These are phyloP conservation scores for Saururus chinensis DNA, from an alignment of 164 flowering plant species.

Conservation along the genomic window DNA sequence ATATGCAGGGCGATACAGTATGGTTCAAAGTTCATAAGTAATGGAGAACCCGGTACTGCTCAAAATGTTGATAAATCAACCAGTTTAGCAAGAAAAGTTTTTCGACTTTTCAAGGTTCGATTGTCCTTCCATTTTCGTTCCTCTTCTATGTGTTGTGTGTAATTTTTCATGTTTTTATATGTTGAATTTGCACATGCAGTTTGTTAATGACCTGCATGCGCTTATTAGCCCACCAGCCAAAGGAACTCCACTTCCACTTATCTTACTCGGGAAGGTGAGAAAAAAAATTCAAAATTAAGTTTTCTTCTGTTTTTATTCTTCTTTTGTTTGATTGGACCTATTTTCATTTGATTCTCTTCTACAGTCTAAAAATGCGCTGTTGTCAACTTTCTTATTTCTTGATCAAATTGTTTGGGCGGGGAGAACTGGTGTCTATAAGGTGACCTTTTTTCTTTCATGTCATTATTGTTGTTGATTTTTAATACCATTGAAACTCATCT, in stretches of 20 bases:
- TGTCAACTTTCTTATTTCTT: conserved; percentile 90
- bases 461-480: no score
- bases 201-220: conserved; percentile 88
- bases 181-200: conserved; percentile 36
- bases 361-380: conserved; percentile 89
- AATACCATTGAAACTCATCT: neutral
- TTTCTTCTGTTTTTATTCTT: no score
- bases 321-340: neutral
- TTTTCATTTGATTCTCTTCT: conserved; percentile 6
- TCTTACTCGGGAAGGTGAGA: conserved; percentile 83
- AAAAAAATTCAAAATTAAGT: no score
- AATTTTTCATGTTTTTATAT: neutral
- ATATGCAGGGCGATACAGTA: conserved; percentile 97
- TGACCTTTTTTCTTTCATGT: neutral
- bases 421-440: conserved; percentile 88
- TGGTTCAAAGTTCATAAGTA: conserved; percentile 91
- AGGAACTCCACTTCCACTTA: conserved; percentile 91
- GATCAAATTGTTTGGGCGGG: conserved; percentile 99
- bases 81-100: conserved; percentile 93
- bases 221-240: conserved; percentile 82
- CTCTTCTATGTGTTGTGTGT: neutral
- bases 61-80: conserved; percentile 94
- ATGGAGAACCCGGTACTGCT: conserved; percentile 93
- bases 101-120: conserved; percentile 90
- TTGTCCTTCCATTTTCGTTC: no score